Percentiles rank a stretch among this genome's conserved stretches.
phyloP scores from a whole-genome alignment of 176 grass and related monocot species.

The Oryza meyeriana region DNA sequence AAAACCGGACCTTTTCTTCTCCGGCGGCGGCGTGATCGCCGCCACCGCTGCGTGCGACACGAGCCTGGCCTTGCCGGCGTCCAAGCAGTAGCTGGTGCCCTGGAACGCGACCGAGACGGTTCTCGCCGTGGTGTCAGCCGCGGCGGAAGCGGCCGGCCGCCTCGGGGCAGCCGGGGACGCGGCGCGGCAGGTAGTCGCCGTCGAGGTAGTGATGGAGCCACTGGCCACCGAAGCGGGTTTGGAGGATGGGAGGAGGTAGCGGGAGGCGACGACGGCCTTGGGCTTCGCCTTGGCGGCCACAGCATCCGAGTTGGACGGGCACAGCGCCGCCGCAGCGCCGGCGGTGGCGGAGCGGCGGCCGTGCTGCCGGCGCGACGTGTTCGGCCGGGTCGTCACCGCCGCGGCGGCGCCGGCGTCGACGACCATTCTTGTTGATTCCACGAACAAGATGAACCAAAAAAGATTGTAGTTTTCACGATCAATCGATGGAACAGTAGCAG shows the following conservation, averaged over 20 bases:
- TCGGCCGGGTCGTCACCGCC: not conserved
- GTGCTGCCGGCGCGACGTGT: not conserved
- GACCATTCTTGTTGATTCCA: not conserved
- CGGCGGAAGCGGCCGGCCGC: not conserved
- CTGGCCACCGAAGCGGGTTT: not conserved
- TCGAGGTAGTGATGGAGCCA: not conserved
- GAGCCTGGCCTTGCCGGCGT: conserved; percentile 36
- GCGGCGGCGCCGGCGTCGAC: conserved; percentile 12
- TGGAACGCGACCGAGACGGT: conserved; percentile 78
- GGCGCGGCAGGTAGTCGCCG: not conserved
- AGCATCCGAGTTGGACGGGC: conserved; percentile 8
- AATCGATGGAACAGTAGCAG: not conserved
- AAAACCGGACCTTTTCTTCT: not conserved
- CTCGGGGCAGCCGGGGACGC: not conserved
- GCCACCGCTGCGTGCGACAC: not conserved
- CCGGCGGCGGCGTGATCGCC: not conserved
- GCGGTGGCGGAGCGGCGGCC: not conserved
- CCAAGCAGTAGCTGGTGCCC: conserved; percentile 49
- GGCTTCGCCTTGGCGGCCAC: not conserved
- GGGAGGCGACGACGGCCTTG: conserved; percentile 18
- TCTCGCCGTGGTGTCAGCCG: conserved; percentile 16
- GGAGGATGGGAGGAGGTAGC: conserved; percentile 28
- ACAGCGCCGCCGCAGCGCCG: not conserved
- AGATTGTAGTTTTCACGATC: not conserved
- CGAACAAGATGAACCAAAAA: not conserved